Evolutionary conservation across 1,139 yeast species (phyloP), one percentile per base, ranked within the genome.

Genomic region (Suhomyces choctaworum): DNA sequence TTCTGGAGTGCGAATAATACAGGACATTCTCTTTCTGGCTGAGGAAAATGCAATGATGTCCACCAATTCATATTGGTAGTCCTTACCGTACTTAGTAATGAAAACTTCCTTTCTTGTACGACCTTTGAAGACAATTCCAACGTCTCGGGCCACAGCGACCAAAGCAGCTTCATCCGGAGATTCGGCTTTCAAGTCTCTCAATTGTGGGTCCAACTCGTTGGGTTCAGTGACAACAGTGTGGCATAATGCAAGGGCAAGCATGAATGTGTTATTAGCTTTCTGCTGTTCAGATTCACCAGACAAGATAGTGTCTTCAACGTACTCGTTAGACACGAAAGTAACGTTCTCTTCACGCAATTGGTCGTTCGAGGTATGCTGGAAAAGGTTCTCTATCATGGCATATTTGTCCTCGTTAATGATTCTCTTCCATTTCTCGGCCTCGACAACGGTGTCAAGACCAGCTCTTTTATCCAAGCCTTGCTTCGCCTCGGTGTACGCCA

Each of bases 91-190:
- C 15, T 85, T 75, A 40, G 82, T 79, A 33, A 92, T 61, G 24
- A 80, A 62, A 16, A 88, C 69, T 28, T 89, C 85, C 31, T 76
- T 75, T 54, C 90, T 82, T 3, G 85, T 79, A 52, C 96, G 78
- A 32, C 78, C 85, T 27, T 78, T 66, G 58, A 92, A 86, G 7
- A 86, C 80, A 57, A 84, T 84, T 4, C 98, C 98, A 52, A 88
- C 68, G 57, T 92, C 97, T 51, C 96, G 76, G 0, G 98, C 97
- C 17, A 95, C 92, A 7, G 86, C 77, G 4, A 92, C 98, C 41
- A 92, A 75, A 0, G 98, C 97, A 25, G 96, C 94, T 62, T 92
- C 98, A 65, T 92, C 98, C 1, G 98, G 98, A n/a, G 96, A 85
- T 60, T 92, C 97, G 0, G 98, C 97, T 56, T 89, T 87, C 56